Conservation (phyloP, 1,139 yeast genomes). For the Petasospora rhodanensis region DNA sequence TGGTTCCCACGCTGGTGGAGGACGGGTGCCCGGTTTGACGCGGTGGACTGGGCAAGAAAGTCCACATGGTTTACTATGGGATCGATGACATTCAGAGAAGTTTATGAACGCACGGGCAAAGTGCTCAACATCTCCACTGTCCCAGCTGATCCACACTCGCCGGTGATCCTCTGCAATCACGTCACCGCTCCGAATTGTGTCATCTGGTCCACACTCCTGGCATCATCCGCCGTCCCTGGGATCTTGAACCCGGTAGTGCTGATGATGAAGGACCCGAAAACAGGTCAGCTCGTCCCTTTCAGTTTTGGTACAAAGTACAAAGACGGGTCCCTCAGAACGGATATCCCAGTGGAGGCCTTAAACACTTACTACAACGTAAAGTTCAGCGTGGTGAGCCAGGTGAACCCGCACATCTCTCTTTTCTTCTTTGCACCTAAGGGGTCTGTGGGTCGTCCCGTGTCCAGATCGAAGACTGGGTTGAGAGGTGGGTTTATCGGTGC, state of each 20-base stretch:
- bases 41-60: constrained; percentile 70
- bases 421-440: constrained; percentile 80
- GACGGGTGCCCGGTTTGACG: constrained; percentile 78
- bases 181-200: constrained; percentile 77
- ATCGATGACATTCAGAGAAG: constrained; percentile 67
- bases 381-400: constrained; percentile 75
- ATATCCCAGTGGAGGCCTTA: constrained; percentile 67
- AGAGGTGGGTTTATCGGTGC: constrained; percentile 78
- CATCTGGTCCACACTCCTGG: constrained; percentile 75
- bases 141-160: constrained; percentile 80
- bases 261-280: constrained; percentile 57
- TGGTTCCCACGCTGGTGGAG: constrained; percentile 64
- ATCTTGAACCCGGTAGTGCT: constrained; percentile 77
- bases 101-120: constrained; percentile 63
- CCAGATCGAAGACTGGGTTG: constrained; percentile 56
- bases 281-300: constrained; percentile 54
- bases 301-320: constrained; percentile 74
- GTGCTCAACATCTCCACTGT: constrained; percentile 71
- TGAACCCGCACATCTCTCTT: constrained; percentile 74
- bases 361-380: constrained; percentile 74
- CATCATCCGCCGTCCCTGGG: constrained; percentile 82
- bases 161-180: constrained; percentile 72
- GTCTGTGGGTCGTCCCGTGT: constrained; percentile 75
- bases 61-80: constrained; percentile 69
- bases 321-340: constrained; percentile 55